Evolutionary conservation across 1,284 basidiomycete genomes (phyloP).

Genomic region (Austroboletus novae-zelandiae): DNA sequence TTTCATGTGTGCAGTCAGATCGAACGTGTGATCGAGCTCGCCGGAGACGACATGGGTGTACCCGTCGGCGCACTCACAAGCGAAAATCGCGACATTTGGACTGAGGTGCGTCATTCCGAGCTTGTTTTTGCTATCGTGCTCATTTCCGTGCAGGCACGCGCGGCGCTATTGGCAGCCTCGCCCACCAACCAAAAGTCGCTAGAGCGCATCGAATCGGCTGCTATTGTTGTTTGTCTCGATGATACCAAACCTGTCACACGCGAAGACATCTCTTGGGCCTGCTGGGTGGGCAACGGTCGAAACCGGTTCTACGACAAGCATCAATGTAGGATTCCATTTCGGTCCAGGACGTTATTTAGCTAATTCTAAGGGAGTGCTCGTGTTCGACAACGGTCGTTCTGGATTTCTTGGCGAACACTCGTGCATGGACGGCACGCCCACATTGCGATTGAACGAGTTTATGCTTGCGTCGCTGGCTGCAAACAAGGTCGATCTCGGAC

Average conservation of each 20-base stretch:
- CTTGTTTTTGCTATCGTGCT: background rate
- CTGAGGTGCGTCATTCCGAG: conserved; percentile 51
- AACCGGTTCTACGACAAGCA: conserved; percentile 99
- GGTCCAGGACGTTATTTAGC: background rate
- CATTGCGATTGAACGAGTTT: conserved; percentile 94
- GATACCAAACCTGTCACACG: conserved; percentile 76
- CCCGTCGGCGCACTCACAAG: conserved; percentile 84
- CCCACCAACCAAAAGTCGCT: conserved; percentile 66
- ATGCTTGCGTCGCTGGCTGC: conserved; percentile 75
- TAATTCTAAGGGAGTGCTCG: conserved; percentile 61
- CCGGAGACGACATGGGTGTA: conserved; percentile 55
- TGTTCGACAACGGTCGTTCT: conserved; percentile 91
- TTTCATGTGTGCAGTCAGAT: conserved; percentile 57
- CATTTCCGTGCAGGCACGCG: conserved; percentile 48
- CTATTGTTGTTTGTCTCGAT: conserved; percentile 87
- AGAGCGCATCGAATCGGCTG: conserved; percentile 85
- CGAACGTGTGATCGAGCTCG: conserved; percentile 69
- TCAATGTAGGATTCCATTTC: conserved; percentile 58
- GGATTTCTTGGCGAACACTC: conserved; percentile 92
- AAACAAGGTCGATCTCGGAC: conserved; percentile 75
- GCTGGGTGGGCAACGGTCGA: conserved; percentile 91
- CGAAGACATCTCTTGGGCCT: conserved; percentile 80
- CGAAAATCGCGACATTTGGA: conserved; percentile 91
- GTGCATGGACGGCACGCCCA: conserved; percentile 96
- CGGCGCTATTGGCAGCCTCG: conserved; percentile 64